Evolutionary conservation across 164 flowering plant species (phyloP).

Genomic region (Umbilicus rupestris): DNA sequence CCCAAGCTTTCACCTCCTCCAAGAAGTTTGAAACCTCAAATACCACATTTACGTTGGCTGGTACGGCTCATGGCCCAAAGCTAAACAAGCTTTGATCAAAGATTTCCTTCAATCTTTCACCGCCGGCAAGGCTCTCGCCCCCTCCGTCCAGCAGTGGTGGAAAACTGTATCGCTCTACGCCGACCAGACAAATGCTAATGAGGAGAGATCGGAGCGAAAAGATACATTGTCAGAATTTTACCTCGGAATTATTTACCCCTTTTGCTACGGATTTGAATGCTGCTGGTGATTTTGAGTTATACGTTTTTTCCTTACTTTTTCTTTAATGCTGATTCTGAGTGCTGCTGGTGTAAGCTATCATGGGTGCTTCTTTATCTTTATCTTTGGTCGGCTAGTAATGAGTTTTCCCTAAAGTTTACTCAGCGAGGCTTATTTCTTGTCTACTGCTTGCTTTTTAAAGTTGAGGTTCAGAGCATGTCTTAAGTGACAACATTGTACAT

Average conservation of each 20-base stretch:
- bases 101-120: slow-evolving; percentile 84
- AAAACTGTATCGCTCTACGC: slow-evolving; percentile 62
- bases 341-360: too few species aligned
- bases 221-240: too few species aligned
- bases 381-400: not conserved
- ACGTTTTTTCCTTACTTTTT: too few species aligned
- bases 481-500: slow-evolving; percentile 5
- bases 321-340: not conserved
- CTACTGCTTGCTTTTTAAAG: too few species aligned
- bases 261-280: too few species aligned
- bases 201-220: too few species aligned
- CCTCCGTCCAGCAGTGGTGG: slow-evolving; percentile 29
- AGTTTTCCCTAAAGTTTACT: not conserved
- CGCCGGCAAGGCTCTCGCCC: slow-evolving; percentile 28
- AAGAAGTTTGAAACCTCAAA: slow-evolving; percentile 60
- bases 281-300: too few species aligned
- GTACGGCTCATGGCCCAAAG: slow-evolving; percentile 69
- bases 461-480: too few species aligned
- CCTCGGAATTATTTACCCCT: too few species aligned
- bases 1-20: slow-evolving; percentile 38
- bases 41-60: slow-evolving; percentile 90
- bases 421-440: not conserved
- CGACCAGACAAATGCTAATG: slow-evolving; percentile 70
- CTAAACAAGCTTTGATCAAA: slow-evolving; percentile 54
- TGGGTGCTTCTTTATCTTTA: slow-evolving; percentile 34